Conservation (phyloP, 176 grass and related monocot genomes). For the Pontederia crassipes region DNA sequence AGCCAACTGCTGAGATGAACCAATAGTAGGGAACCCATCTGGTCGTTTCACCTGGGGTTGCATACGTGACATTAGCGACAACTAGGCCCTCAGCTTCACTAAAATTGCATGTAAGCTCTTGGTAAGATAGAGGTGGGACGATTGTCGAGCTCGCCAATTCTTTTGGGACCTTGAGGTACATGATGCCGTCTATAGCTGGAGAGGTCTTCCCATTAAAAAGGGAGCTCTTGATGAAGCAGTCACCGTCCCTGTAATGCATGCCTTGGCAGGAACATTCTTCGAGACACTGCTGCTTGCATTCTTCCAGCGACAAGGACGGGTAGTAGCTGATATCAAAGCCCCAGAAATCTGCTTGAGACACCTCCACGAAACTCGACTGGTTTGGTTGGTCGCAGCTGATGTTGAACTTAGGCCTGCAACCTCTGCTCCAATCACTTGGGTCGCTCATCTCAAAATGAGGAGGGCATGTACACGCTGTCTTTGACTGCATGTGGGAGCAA, state of each 20-base stretch:
- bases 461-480: constrained; percentile 25
- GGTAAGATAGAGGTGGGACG: background rate
- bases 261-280: constrained; percentile 3
- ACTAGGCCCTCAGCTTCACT: background rate
- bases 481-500: constrained; percentile 17
- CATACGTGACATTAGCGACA: background rate
- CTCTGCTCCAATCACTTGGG: constrained; percentile 38
- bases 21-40: constrained; percentile 34
- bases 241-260: background rate
- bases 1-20: constrained; percentile 30
- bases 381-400: constrained; percentile 5
- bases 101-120: background rate
- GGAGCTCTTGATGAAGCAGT: background rate
- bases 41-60: background rate
- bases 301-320: background rate
- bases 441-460: constrained; percentile 40
- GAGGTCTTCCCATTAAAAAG: constrained; percentile 21
- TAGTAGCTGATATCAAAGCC: background rate
- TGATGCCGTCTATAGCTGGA: background rate
- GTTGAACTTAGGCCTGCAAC: constrained; percentile 31
- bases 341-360: constrained; percentile 16
- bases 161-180: constrained; percentile 10
- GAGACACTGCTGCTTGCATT: constrained; percentile 17
- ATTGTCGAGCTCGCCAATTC: background rate
- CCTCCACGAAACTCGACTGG: background rate